Base-by-base conservation (phyloP, 805 yeast species). In the Suhomyces vadensis region DNA sequence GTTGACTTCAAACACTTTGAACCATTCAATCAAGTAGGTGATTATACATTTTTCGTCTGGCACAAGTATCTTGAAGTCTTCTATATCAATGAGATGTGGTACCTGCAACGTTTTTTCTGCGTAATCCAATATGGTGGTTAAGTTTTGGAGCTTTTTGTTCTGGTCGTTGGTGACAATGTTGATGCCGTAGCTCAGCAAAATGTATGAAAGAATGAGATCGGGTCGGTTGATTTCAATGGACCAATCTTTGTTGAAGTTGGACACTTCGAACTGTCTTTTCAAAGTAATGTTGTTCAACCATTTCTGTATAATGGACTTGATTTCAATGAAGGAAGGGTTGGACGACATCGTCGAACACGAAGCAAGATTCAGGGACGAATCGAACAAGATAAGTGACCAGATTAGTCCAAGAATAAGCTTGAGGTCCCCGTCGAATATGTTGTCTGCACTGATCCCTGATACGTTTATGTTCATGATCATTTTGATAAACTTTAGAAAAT, bases 31-130 rank as follows among this genome's bases (percentile, higher is more conserved):
- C 8, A 82, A 60, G 54, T 79, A 82, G 13, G 83, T 74, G 51
- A 82, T 70, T 11, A 83, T 67, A 31, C 82, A 73, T 50, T 78
- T 74, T 49, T 83, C 88, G 49, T 83, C 87, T 0, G 85, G 85
- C 19, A 65, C 67, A 10, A 64, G 55, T 17, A 69, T 64, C 27
- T 64, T 64, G 45, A 82, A 69, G 59, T 81, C 86, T 26, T 78
- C 82, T 1, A 70, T 73, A 42, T 80, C 83, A 4, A 81, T 69
- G 40, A 83, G 60, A 38, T 65, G 69, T 1, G 81, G 78, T 22
- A 83, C 77, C 1, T 76, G 78, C 19, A 78, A 59, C 7, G 68
- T 52, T 11, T 68, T 62, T 10, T 73, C 65, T 0, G 83, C 82
- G 22, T 67, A 43, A 11, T 24, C n/a, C 17, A 43, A 24, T 10